phyloP scores from a whole-genome alignment of 306 rosid species.

The Cucumis sativus region Cucumber_9930_V3 NC_026655.2:25761501-25762000 shows the following conservation, averaged over 20 bases:
- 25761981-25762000: neutral
- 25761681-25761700: neutral
- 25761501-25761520: too few relatives aligned
- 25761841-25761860: neutral
- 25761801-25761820: neutral
- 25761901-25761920: too few relatives aligned
- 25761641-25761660: too few relatives aligned
- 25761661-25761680: neutral
- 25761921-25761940: neutral
- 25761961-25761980: neutral
- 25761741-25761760: too few relatives aligned
- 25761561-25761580: too few relatives aligned
- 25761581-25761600: too few relatives aligned
- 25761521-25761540: too few relatives aligned
- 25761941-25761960: neutral
- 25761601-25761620: too few relatives aligned
- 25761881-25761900: neutral
- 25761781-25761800: neutral
- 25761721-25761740: neutral
- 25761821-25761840: slow-evolving; percentile 1
- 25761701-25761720: rapidly evolving
- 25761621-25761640: too few relatives aligned
- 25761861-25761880: neutral
- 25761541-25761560: too few relatives aligned
- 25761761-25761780: too few relatives aligned